Conservation (phyloP, 202 grass and related monocot genomes). For the Sporobolus alterniflorus region DNA sequence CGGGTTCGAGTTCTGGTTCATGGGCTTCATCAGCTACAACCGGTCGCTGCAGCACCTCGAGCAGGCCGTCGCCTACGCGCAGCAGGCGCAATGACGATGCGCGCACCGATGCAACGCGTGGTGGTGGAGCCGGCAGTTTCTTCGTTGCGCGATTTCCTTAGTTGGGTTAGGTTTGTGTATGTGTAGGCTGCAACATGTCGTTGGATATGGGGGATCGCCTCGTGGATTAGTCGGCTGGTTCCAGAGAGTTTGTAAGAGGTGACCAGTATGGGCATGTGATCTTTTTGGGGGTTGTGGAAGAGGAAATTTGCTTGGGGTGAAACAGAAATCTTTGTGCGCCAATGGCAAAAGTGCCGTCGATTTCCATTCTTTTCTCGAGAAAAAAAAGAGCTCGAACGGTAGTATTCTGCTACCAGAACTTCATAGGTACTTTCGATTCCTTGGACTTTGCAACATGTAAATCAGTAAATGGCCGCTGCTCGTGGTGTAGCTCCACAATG, state of each 20-base stretch:
- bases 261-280: conserved; percentile 28
- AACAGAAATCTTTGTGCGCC: conserved; percentile 16
- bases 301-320: conserved; percentile 27
- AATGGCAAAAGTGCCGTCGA: conserved; percentile 29
- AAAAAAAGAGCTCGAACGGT: not conserved
- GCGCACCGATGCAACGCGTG: not conserved
- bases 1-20: conserved; percentile 98
- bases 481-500: not conserved
- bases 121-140: not conserved
- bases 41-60: conserved; percentile 66
- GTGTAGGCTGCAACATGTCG: conserved; percentile 45
- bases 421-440: not conserved
- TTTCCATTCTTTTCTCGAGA: conserved; percentile 32
- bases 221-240: not conserved
- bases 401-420: not conserved
- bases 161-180: conserved; percentile 2
- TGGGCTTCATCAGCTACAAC: conserved; percentile 75
- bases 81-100: conserved; percentile 44
- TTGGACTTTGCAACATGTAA: not conserved
- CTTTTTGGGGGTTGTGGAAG: conserved; percentile 11
- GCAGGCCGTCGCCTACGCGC: conserved; percentile 54
- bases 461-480: too few relatives aligned
- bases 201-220: conserved; percentile 38
- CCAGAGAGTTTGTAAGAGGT: not conserved
- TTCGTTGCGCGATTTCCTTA: not conserved